Base-by-base conservation (phyloP, 2,329 filamentous ascomycete species). In the Fusarium buharicum region DNA sequence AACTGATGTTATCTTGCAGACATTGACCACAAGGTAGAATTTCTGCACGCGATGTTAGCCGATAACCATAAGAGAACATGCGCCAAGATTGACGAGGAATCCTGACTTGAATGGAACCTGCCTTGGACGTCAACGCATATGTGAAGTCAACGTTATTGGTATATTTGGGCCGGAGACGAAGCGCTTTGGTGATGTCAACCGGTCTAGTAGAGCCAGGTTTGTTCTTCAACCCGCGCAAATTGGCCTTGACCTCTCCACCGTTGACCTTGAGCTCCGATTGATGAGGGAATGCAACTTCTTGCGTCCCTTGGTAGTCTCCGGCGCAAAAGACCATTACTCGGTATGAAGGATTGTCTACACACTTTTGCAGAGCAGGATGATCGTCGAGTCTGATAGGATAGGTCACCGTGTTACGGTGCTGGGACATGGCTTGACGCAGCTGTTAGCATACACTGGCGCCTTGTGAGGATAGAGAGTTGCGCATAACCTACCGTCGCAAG, bases 241-340 rank as follows among this genome's bases (percentile, higher is more conserved):
- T 99, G n/a, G 90, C 90, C 75, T 94, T 95, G 66, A 97, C 84
- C 54, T 97, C 92, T 30, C 90, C 90, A 10, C 87, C 84, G 69
- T 99, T 99, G 52, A 97, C 86, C 73, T 93, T 94, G 54, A 99
- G 84, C 74, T 99, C 95, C 28, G 95, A 90, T 77, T 97, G 93
- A 68, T 94, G 88, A 2, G 95, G 95, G 66, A 99, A 99, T 1
- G 91, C 81, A 50, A 99, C 88, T 60, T 98, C 92, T 46, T 91
- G 90, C 3, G 80, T 75, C 14, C 84, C 86, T 13, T 82, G 76
- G 14, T 81, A 82, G 52, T 92, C 89, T 1, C 81, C 80, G 4
- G 91, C 88, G 70, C 93, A 96, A 72, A 96, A 97, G 5, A 97
- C 82, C 85, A 97, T 89, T 37, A 97, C 82, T 45, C 88, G 85